phyloP scores from a whole-genome alignment of 2,329 filamentous ascomycete species.

The Aspergillus sp. region DNA sequence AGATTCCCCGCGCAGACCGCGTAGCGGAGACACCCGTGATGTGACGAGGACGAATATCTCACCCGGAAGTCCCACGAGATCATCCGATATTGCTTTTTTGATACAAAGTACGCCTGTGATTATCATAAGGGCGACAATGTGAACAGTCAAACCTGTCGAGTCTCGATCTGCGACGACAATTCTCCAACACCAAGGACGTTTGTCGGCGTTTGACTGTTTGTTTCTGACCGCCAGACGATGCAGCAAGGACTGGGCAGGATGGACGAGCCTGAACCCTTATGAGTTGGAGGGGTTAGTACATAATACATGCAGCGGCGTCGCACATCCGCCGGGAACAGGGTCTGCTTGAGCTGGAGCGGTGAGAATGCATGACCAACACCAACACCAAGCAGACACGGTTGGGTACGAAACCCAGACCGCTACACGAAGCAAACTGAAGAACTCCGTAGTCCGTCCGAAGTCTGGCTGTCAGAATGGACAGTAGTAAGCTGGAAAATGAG shows the following conservation, averaged over 20 bases:
- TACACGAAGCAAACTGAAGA: background rate
- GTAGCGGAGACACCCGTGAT: conserved; percentile 3
- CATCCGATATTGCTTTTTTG: conserved; percentile 3
- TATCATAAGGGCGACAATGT: background rate
- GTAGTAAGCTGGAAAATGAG: no score
- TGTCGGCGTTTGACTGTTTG: background rate
- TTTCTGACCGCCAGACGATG: conserved; percentile 6
- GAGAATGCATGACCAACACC: conserved; percentile 1
- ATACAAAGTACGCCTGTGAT: conserved; percentile 1
- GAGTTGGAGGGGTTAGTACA: background rate
- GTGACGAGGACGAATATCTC: background rate
- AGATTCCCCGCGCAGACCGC: conserved; percentile 20
- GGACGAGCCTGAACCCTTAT: conserved; percentile 3
- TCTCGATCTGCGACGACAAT: background rate
- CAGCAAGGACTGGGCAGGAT: background rate
- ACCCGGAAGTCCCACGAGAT: conserved; percentile 9
- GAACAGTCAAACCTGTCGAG: background rate
- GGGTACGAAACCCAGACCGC: background rate
- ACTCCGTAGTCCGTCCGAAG: no score
- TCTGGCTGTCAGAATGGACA: no score
- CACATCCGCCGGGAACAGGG: conserved; percentile 1
- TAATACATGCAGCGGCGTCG: conserved; percentile 5
- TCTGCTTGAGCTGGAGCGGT: conserved; percentile 1
- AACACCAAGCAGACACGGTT: background rate
- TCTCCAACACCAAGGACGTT: background rate